phyloP scores from a whole-genome alignment of 208 protist species.

The Leishmania braziliensis region DNA sequence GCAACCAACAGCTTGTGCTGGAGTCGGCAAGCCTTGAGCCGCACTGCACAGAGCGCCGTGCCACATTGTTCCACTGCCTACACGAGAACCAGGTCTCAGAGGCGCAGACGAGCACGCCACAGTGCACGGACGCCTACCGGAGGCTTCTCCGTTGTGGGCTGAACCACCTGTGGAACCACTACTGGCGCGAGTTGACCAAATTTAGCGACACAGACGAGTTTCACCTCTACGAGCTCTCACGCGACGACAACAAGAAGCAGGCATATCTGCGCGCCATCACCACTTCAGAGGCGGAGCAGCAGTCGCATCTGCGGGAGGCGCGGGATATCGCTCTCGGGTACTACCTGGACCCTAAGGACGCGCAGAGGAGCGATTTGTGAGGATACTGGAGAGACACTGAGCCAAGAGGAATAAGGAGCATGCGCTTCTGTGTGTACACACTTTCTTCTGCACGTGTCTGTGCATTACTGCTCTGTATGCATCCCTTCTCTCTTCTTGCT shows the following conservation, averaged over 20 bases:
- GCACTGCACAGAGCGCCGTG: slow-evolving; percentile 44
- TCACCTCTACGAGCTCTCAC: slow-evolving; percentile 75
- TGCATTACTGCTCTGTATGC: background rate
- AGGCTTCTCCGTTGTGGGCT: slow-evolving; percentile 76
- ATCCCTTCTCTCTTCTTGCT: slow-evolving; percentile 2
- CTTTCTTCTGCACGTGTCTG: background rate
- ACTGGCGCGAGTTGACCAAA: slow-evolving; percentile 76
- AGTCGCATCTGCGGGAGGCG: slow-evolving; percentile 19
- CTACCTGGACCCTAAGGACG: slow-evolving; percentile 29
- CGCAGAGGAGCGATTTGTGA: background rate
- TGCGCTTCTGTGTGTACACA: background rate
- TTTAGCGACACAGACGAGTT: slow-evolving; percentile 80
- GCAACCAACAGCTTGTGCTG: slow-evolving; percentile 70
- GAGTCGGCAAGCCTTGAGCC: slow-evolving; percentile 59
- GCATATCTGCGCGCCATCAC: slow-evolving; percentile 66
- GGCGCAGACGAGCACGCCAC: slow-evolving; percentile 51
- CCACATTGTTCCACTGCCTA: slow-evolving; percentile 61
- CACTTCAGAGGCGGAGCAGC: slow-evolving; percentile 33
- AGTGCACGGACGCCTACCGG: slow-evolving; percentile 65
- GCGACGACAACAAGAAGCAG: slow-evolving; percentile 79
- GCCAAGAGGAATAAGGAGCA: background rate
- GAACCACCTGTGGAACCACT: slow-evolving; percentile 84
- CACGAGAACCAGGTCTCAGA: slow-evolving; percentile 50
- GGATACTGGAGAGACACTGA: background rate
- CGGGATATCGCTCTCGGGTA: slow-evolving; percentile 33